These are phyloP conservation scores for Bathelium albidoporum DNA, from an alignment of 495 filamentous ascomycete species.

Conservation along the genomic window DNA sequence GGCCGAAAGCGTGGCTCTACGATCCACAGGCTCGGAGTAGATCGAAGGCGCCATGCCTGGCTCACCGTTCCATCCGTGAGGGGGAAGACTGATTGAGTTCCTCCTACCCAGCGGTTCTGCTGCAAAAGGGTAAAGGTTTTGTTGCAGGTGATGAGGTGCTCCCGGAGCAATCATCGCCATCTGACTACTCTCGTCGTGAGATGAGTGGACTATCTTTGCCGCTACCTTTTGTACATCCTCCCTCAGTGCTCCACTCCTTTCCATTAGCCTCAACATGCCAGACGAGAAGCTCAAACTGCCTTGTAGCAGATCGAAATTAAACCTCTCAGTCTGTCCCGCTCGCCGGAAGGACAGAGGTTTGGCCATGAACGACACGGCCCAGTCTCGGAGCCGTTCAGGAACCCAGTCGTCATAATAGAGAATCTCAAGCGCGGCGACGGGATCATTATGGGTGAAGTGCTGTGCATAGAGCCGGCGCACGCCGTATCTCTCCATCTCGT, in stretches of 20 bases:
- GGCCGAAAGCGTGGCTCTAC: not conserved
- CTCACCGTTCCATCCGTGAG: not conserved
- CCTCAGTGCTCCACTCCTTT: not conserved
- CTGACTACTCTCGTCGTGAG: not conserved
- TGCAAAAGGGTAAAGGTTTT: not conserved
- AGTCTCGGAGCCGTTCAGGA: not conserved
- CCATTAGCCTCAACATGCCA: not conserved
- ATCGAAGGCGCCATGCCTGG: not conserved
- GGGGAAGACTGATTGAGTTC: not conserved
- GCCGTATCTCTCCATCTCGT: not conserved
- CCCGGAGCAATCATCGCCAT: not conserved
- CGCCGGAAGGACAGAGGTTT: not conserved
- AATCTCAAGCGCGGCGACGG: not conserved
- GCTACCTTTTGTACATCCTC: not conserved
- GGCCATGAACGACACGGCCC: not conserved
- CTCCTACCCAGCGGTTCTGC: not conserved
- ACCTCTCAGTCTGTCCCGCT: not conserved
- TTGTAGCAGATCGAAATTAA: not conserved
- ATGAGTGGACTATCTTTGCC: not conserved
- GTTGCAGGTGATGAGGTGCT: not conserved
- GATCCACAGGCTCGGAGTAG: not conserved
- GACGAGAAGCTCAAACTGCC: not conserved
- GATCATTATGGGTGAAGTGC: conserved; percentile 6
- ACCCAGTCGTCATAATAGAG: not conserved
- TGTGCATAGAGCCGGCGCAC: conserved; percentile 1